phyloP scores from a whole-genome alignment of 495 filamentous ascomycete species.

The Aspergillus affinis region DNA sequence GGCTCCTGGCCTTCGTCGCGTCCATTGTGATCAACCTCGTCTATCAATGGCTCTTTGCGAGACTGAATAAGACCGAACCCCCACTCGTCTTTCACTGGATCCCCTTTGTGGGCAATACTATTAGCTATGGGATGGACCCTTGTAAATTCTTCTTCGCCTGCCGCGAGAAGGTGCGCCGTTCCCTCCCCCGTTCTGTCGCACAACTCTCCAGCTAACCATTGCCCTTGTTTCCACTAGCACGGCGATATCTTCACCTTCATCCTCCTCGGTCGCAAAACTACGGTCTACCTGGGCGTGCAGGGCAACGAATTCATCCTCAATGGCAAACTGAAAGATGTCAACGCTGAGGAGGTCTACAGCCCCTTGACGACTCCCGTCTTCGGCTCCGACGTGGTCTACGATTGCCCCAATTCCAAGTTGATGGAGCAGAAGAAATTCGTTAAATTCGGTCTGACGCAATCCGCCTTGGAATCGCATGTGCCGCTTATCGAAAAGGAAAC shows the following conservation, averaged over 20 bases:
- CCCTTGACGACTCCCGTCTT: slow-evolving; percentile 83
- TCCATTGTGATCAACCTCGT: slow-evolving; percentile 65
- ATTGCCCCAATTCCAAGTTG: slow-evolving; percentile 81
- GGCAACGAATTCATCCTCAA: slow-evolving; percentile 88
- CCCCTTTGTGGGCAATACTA: slow-evolving; percentile 74
- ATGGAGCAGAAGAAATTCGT: slow-evolving; percentile 90
- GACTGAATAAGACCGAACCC: slow-evolving; percentile 63
- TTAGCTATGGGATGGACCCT: slow-evolving; percentile 81
- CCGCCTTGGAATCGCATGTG: slow-evolving; percentile 75
- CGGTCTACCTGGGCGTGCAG: slow-evolving; percentile 69
- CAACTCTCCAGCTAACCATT: slow-evolving; percentile 1
- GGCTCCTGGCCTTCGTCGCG: slow-evolving; percentile 34
- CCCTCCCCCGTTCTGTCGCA: background rate
- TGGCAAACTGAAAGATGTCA: slow-evolving; percentile 77
- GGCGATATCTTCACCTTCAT: slow-evolving; percentile 81
- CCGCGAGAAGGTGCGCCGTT: slow-evolving; percentile 59
- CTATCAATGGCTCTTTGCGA: slow-evolving; percentile 64
- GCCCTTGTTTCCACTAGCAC: slow-evolving; percentile 47
- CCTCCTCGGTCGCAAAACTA: slow-evolving; percentile 71
- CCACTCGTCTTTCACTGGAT: slow-evolving; percentile 84
- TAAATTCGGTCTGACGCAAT: slow-evolving; percentile 76
- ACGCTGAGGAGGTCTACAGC: slow-evolving; percentile 79
- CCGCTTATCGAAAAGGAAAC: slow-evolving; percentile 77
- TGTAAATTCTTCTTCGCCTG: slow-evolving; percentile 73
- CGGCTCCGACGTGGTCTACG: slow-evolving; percentile 81